A percentile compares a stretch with the other conserved stretches of the same genome.
phyloP scores from a whole-genome alignment of 2,329 filamentous ascomycete species.

The Metarhizium anisopliae region DNA sequence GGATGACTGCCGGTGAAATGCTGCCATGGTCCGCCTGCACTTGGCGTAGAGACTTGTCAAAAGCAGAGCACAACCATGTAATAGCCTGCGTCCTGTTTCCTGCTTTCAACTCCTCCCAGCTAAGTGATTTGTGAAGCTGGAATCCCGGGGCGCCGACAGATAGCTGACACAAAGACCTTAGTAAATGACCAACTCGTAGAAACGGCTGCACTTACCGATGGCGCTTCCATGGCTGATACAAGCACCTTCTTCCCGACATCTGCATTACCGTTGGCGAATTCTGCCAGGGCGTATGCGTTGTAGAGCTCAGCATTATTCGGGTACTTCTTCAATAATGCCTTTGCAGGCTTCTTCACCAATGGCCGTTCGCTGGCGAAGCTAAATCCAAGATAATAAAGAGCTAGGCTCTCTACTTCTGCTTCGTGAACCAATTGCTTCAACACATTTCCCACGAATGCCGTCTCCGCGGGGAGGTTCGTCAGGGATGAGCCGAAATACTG shows the following conservation, averaged over 20 bases:
- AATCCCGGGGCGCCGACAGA: slow-evolving; percentile 13
- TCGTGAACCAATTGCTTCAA: slow-evolving; percentile 51
- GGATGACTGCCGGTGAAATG: slow-evolving; percentile 28
- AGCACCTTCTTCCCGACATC: slow-evolving; percentile 57
- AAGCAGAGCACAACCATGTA: slow-evolving; percentile 29
- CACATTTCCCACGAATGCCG: slow-evolving; percentile 41
- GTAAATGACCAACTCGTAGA: not conserved
- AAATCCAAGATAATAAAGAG: slow-evolving; percentile 63
- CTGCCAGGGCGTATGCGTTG: slow-evolving; percentile 68
- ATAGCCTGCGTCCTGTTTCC: slow-evolving; percentile 25
- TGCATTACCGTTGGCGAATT: slow-evolving; percentile 48
- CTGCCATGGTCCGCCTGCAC: slow-evolving; percentile 8
- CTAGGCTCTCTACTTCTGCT: slow-evolving; percentile 31
- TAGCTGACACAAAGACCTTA: slow-evolving; percentile 8
- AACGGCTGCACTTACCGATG: slow-evolving; percentile 17
- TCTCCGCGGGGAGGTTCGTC: slow-evolving; percentile 17
- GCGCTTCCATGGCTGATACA: slow-evolving; percentile 46
- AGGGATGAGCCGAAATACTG: slow-evolving; percentile 23
- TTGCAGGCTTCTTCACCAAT: slow-evolving; percentile 61
- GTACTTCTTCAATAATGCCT: slow-evolving; percentile 60
- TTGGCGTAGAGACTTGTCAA: slow-evolving; percentile 19
- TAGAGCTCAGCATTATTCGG: slow-evolving; percentile 61
- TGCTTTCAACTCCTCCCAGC: slow-evolving; percentile 54
- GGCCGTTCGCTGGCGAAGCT: slow-evolving; percentile 46
- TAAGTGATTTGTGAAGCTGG: slow-evolving; percentile 51